Evolutionary conservation across 352 stramenopile species (phyloP).

Genomic region (Phytophthora fragariae): DNA sequence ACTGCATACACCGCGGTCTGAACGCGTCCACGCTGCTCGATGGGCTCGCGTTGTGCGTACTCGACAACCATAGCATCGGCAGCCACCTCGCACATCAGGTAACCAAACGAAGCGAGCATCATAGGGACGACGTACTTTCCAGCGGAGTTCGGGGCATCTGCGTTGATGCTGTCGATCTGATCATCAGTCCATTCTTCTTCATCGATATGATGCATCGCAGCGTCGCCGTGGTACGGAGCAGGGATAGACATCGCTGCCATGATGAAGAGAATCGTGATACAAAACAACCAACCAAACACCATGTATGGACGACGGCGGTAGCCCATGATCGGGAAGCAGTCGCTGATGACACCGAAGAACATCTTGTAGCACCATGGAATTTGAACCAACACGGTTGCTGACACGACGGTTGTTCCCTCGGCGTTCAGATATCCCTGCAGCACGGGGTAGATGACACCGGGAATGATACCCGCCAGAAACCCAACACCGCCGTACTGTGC

Average conservation of each 20-base stretch:
- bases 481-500: slow-evolving; percentile 67
- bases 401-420: slow-evolving; percentile 62
- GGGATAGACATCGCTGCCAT: slow-evolving; percentile 44
- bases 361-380: slow-evolving; percentile 70
- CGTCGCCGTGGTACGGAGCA: slow-evolving; percentile 59
- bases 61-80: slow-evolving; percentile 74
- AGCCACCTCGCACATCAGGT: slow-evolving; percentile 63
- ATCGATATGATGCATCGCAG: not conserved
- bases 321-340: slow-evolving; percentile 68
- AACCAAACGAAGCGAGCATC: slow-evolving; percentile 78
- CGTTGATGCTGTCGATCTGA: slow-evolving; percentile 53
- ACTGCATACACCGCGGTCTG: slow-evolving; percentile 23
- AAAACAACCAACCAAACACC: slow-evolving; percentile 60
- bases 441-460: slow-evolving; percentile 63
- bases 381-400: slow-evolving; percentile 56
- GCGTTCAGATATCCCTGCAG: slow-evolving; percentile 65
- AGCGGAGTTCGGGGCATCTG: slow-evolving; percentile 41
- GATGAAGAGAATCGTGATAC: slow-evolving; percentile 54
- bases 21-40: slow-evolving; percentile 53
- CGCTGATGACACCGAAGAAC: slow-evolving; percentile 64
- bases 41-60: slow-evolving; percentile 60
- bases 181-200: slow-evolving; percentile 41
- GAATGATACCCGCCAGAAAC: slow-evolving; percentile 55
- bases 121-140: slow-evolving; percentile 69
- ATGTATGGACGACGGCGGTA: slow-evolving; percentile 71